Conservation (phyloP, 345 rosid genomes). For the Punica granatum region DNA sequence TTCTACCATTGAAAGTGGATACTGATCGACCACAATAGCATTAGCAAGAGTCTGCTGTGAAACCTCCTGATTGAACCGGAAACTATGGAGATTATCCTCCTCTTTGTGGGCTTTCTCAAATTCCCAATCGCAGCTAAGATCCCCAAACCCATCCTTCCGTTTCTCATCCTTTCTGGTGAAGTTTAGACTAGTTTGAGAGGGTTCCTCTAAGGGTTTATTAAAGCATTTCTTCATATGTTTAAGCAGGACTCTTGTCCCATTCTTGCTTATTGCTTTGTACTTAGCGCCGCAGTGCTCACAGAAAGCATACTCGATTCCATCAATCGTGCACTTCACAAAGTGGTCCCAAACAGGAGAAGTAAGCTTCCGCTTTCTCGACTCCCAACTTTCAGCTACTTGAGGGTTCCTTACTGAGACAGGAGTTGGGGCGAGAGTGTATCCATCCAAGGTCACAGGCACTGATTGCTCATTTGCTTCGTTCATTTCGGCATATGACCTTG, state of each 20-base stretch:
- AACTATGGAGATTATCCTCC: neutral
- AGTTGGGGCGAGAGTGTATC: neutral
- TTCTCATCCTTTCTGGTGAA: neutral
- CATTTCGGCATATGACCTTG: neutral
- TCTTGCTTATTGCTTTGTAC: slow-evolving; percentile 8
- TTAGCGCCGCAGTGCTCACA: slow-evolving; percentile 6
- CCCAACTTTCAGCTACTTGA: neutral
- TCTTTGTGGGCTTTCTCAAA: neutral
- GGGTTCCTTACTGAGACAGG: neutral
- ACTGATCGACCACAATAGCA: neutral
- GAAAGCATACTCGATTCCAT: slow-evolving; percentile 6
- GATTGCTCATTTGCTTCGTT: neutral
- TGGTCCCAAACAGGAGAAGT: slow-evolving; percentile 8
- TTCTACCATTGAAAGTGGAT: too few relatives aligned
- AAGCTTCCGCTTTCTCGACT: slow-evolving; percentile 1
- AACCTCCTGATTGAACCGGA: slow-evolving; percentile 5
- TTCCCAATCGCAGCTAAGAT: neutral
- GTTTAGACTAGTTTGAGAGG: neutral
- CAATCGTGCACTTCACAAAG: slow-evolving; percentile 6
- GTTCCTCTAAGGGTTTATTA: neutral
- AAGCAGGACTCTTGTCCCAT: slow-evolving; percentile 6
- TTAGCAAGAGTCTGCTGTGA: slow-evolving; percentile 3
- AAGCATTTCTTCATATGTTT: slow-evolving; percentile 1
- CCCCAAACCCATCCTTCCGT: neutral
- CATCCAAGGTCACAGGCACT: neutral